Base-by-base conservation (phyloP, 371 early-diverging fungal species). In the Gilbertella persicaria region DNA sequence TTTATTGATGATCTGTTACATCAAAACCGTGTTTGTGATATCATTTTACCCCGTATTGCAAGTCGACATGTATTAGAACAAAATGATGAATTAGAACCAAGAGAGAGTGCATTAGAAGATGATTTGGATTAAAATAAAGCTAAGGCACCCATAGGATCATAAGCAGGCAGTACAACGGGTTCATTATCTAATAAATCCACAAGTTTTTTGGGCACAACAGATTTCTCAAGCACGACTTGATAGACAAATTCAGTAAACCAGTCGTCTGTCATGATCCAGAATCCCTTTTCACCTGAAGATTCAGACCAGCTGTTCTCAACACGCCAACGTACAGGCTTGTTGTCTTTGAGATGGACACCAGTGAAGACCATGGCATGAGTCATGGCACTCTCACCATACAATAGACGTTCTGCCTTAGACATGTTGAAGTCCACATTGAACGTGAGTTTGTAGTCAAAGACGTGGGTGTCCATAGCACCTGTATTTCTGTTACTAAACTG, bases 331-430 rank as follows among this genome's bases (percentile, higher is more conserved):
- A 88, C 64, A 16, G 86, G 82, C 3, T 70, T 64, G 25, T 75
- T 55, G 21, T 75, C 80, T 56, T 89, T 85, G 21, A 90, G 47
- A 56, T 92, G 90, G 4, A 91, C 90, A 37, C 91, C 92, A 0
- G 90, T 90, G 53, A 91, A 84, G 17, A 89, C 83, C 92, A 91
- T 92, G 16, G 91, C 91, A 53, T 92, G 91, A 6, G 92, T 91
- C 89, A 92, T 91, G 45, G 76, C 36, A 45, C 85, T 84, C 47
- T 92, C 92, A 26, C 83, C 83, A 59, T 88, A 91, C 41, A 85
- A 60, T 55, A 92, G 60, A 9, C 92, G 80, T 57, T 92, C 75
- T 20, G 81, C 87, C 63, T 92, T 92, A 56, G 71, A 79, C 73
- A 87, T 42, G 2, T 73, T 75, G 47, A 88, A 82, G 3, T 64